Conservation (phyloP, 768 basidiomycete species). For the Scleroderma bovista region DNA sequence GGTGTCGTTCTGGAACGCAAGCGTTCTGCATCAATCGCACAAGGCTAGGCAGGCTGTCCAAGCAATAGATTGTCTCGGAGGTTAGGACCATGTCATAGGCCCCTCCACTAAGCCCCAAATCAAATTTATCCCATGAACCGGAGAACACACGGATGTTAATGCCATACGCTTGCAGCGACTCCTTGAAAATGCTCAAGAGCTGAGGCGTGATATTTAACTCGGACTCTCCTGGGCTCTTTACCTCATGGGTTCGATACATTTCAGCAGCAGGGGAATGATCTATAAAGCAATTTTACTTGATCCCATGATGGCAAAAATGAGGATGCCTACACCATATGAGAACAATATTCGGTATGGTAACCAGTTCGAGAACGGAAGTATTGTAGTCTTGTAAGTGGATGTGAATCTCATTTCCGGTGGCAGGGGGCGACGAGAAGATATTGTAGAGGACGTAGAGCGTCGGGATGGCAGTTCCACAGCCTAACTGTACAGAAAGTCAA, state of each 20-base stretch:
- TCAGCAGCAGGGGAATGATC: conserved; percentile 58
- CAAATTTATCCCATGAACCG: conserved; percentile 72
- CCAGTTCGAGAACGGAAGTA: conserved; percentile 67
- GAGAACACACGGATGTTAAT: conserved; percentile 71
- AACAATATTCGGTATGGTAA: conserved; percentile 74
- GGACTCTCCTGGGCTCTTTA: conserved; percentile 31
- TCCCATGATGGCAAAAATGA: background rate
- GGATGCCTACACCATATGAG: conserved; percentile 71
- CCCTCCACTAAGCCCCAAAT: conserved; percentile 27
- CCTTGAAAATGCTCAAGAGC: conserved; percentile 59
- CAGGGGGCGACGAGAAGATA: conserved; percentile 40
- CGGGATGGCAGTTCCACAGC: conserved; percentile 91
- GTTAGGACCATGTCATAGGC: conserved; percentile 74
- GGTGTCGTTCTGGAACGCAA: conserved; percentile 34
- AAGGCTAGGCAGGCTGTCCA: conserved; percentile 57
- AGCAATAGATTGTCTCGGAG: conserved; percentile 88
- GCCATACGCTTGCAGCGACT: conserved; percentile 47
- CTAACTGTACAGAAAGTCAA: conserved; percentile 49
- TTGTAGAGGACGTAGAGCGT: conserved; percentile 65
- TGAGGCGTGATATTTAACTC: conserved; percentile 63
- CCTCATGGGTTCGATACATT: conserved; percentile 34
- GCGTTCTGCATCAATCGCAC: conserved; percentile 45
- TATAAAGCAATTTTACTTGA: conserved; percentile 16
- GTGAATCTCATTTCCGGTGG: conserved; percentile 32
- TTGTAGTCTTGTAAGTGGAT: conserved; percentile 94